Evolutionary conservation across 495 filamentous ascomycete genomes (phyloP).

Genomic region (Neurospora sp.): DNA sequence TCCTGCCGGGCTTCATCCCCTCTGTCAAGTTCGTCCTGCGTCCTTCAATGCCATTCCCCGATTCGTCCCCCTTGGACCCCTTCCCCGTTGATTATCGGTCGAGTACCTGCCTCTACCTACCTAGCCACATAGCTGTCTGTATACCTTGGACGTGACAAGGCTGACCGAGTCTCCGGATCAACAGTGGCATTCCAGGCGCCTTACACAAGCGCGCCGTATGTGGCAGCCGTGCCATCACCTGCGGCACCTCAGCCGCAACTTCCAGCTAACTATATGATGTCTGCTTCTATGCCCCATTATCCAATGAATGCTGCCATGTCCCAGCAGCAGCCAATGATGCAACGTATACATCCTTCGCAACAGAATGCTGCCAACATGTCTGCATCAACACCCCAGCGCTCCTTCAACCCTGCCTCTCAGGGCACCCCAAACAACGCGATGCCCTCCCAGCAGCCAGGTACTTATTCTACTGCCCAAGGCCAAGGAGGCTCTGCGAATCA

Average conservation of each 20-base stretch:
- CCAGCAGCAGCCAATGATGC: constrained; percentile 31
- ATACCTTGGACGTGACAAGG: not conserved
- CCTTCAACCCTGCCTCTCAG: constrained; percentile 24
- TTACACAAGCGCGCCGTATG: constrained; percentile 42
- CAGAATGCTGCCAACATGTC: constrained; percentile 25
- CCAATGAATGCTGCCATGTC: constrained; percentile 31
- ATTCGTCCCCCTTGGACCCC: not conserved
- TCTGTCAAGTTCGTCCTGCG: not conserved
- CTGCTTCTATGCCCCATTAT: constrained; percentile 29
- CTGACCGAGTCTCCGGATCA: constrained; percentile 7
- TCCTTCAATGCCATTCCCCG: not conserved
- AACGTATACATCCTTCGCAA: constrained; percentile 33
- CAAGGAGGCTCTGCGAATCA: constrained; percentile 26
- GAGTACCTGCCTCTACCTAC: not conserved
- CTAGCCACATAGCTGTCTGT: not conserved
- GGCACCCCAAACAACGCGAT: constrained; percentile 25
- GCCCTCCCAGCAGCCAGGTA: constrained; percentile 18
- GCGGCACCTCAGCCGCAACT: constrained; percentile 34
- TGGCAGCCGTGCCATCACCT: constrained; percentile 30
- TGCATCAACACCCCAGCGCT: constrained; percentile 30
- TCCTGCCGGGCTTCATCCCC: not conserved
- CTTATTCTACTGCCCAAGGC: constrained; percentile 20
- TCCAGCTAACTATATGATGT: constrained; percentile 40
- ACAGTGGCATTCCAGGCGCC: constrained; percentile 45
- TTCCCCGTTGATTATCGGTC: not conserved